Conservation (phyloP, 257 asterid species). For the Nicotiana tomentosiformis region DNA sequence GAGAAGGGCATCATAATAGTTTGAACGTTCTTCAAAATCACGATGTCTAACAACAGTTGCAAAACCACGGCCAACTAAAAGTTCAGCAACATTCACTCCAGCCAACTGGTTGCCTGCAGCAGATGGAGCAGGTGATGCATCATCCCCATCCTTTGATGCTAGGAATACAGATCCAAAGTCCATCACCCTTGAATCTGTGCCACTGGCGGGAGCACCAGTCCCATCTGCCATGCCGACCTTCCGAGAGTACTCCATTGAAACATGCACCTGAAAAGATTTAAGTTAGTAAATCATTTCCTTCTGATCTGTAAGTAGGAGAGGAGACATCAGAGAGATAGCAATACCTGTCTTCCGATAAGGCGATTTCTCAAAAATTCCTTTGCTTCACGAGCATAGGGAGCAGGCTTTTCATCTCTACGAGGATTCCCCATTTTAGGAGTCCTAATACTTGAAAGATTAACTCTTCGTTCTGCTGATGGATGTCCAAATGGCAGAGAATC, state of each 20-base stretch:
- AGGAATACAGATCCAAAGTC: constrained; percentile 95
- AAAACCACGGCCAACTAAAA: constrained; percentile 82
- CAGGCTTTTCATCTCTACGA: constrained; percentile 89
- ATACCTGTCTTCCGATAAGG: constrained; percentile 82
- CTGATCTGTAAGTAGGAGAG: constrained; percentile 5
- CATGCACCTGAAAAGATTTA: constrained; percentile 58
- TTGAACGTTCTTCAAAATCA: constrained; percentile 97
- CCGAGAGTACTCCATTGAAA: constrained; percentile 95
- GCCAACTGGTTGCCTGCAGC: constrained; percentile 47
- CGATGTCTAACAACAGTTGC: constrained; percentile 94
- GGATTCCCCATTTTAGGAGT: constrained; percentile 96
- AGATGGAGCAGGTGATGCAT: constrained; percentile 35
- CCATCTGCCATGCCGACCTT: constrained; percentile 75
- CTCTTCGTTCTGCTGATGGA: constrained; percentile 91
- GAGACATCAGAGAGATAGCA: constrained; percentile 1
- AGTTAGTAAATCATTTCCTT: constrained; percentile 1
- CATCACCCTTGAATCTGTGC: constrained; percentile 71
- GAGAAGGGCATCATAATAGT: constrained; percentile 78
- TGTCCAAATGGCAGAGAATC: constrained; percentile 88
- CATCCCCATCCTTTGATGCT: constrained; percentile 64
- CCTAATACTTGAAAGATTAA: constrained; percentile 93
- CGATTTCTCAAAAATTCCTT: constrained; percentile 93
- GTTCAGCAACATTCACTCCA: constrained; percentile 80
- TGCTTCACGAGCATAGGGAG: constrained; percentile 94
- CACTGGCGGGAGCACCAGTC: constrained; percentile 39